Base-by-base conservation (phyloP, 2,329 filamentous ascomycete species). In the Periconia sp. region DNA sequence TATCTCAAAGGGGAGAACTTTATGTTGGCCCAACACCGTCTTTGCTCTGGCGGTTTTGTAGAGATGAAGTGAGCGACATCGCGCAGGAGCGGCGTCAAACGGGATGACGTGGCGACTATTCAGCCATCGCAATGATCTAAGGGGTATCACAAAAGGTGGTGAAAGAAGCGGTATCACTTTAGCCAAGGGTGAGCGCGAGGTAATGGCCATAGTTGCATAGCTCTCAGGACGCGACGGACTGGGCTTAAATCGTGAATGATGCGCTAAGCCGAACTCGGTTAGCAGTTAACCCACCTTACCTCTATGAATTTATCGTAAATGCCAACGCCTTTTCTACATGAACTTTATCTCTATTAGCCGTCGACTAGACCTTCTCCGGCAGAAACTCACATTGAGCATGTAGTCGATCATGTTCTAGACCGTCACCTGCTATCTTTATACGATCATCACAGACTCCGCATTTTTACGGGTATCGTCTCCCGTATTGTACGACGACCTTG, bases 41-140 rank as follows among this genome's bases (percentile, higher is more conserved):
- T 47, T 56, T 13, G 59, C 42, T 35, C 24, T 36, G 22, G 63
- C 61, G 13, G 56, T 59, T 40, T 59, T 61, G 56, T 63, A 65
- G 17, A 66, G 55, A 30, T 59, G 48, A 13, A 67, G 42, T 13
- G 48, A 39, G 33, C 63, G 45, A 39, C 57, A 56, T 49, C 46
- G 57, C 30, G 51, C 30, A 12, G 34, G 38, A 13, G 35, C 31
- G 25, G 37, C 23, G 34, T 36, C 7, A 19, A 17, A 23, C 13
- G 10, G 32, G 15, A 24, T 30, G 17, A 12, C 10, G 4, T 38
- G 34, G 15, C 54, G 48, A 24, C 53, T 49, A 12, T n/a, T 21
- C 3, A 57, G 24, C 13, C 48, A 45, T 24, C 33, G 51, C 6
- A 60, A 32, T 13, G 51, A 36, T 5, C 35, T 46, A 24, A 54